A percentile compares a stretch with the other conserved stretches of the same genome.
phyloP scores from a whole-genome alignment of 139 green algal genomes.

The Coelastrella sp. region DNA sequence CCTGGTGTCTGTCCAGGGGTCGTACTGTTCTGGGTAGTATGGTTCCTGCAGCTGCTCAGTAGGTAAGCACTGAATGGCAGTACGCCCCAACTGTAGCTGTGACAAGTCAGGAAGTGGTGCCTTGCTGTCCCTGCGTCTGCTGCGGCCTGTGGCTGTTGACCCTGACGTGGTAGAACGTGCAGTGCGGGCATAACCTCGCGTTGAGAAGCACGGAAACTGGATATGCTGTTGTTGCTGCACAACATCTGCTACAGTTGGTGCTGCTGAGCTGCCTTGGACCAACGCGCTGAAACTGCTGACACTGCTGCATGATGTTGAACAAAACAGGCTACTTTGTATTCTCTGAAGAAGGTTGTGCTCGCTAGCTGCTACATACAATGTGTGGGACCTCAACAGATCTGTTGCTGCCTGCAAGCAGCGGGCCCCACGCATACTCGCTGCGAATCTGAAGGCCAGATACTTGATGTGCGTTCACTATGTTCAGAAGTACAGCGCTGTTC shows the following conservation, averaged over 20 bases:
- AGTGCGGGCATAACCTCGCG: background rate
- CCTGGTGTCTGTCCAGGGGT: background rate
- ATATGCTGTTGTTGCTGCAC: conserved; percentile 14
- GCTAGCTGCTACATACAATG: background rate
- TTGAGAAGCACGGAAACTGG: background rate
- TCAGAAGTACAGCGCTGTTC: no score
- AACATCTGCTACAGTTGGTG: background rate
- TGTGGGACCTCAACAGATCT: background rate
- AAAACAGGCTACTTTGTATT: conserved; percentile 1
- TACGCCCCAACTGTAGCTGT: background rate
- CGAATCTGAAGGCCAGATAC: no score
- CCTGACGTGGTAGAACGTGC: no score
- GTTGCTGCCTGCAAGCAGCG: background rate
- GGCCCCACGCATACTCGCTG: background rate
- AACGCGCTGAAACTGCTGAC: background rate
- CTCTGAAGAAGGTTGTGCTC: background rate
- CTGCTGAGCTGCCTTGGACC: background rate
- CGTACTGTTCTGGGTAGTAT: background rate
- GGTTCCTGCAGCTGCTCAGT: background rate
- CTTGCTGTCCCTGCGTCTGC: background rate
- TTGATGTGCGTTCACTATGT: no score
- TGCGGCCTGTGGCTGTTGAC: conserved; percentile 16
- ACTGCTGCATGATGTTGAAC: background rate
- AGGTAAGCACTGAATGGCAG: background rate
- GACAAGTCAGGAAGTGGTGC: background rate